Conservation (phyloP, 352 stramenopile genomes). For the Pythium utonaiense region DNA sequence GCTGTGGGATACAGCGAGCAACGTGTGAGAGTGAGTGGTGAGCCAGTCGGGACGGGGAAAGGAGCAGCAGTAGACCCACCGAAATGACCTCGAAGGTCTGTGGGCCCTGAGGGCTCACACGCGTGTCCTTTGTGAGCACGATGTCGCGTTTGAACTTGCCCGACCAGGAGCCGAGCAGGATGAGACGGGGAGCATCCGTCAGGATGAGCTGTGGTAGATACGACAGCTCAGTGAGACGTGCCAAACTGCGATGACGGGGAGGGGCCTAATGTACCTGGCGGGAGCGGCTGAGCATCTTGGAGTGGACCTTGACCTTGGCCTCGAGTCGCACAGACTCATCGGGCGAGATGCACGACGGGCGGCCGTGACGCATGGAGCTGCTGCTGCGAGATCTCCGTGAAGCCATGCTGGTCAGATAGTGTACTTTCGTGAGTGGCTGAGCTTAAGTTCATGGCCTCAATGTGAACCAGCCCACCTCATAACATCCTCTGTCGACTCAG, state of each 20-base stretch:
- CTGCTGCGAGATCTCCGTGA: conserved; percentile 55
- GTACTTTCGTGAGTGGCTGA: too few relatives aligned
- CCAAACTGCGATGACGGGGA: too few relatives aligned
- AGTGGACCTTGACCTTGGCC: conserved; percentile 72
- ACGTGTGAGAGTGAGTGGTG: neutral
- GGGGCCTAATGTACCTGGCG: too few relatives aligned
- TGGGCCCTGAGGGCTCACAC: conserved; percentile 62
- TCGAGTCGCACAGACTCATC: conserved; percentile 71
- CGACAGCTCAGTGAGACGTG: neutral
- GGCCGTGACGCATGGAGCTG: conserved; percentile 51
- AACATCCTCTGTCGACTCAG: conserved; percentile 65
- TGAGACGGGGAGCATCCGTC: conserved; percentile 63
- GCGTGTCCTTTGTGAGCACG: conserved; percentile 54
- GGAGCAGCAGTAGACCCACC: conserved; percentile 30
- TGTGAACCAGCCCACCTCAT: conserved; percentile 53
- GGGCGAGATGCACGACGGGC: conserved; percentile 53
- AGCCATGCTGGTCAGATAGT: conserved; percentile 1
- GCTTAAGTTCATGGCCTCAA: neutral
- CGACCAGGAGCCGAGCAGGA: conserved; percentile 66
- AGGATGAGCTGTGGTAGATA: conserved; percentile 45
- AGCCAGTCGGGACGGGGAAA: neutral
- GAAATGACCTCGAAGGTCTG: conserved; percentile 78
- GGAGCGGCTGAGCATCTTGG: conserved; percentile 76
- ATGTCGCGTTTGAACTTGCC: conserved; percentile 74
- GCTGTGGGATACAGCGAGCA: conserved; percentile 21